Conservation (phyloP, 2,329 filamentous ascomycete genomes). For the Penicillium sp. region DNA sequence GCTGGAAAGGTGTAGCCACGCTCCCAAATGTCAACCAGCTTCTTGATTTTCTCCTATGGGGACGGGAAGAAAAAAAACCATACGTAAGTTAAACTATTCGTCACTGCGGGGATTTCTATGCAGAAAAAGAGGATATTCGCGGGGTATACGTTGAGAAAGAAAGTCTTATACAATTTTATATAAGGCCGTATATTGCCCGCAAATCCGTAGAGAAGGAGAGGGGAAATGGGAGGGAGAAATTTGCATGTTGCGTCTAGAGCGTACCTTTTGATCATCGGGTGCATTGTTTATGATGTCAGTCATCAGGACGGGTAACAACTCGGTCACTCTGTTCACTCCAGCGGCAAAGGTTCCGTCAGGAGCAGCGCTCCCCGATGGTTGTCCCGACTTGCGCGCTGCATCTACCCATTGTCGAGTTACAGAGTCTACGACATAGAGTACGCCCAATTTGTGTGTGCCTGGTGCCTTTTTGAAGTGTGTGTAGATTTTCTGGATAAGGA, state of each 20-base stretch:
- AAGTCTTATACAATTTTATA: slow-evolving; percentile 26
- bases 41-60: slow-evolving; percentile 87
- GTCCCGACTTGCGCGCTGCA: slow-evolving; percentile 83
- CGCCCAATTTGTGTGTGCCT: slow-evolving; percentile 94
- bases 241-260: slow-evolving; percentile 53
- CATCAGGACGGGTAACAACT: slow-evolving; percentile 91
- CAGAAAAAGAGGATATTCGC: slow-evolving; percentile 26
- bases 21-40: slow-evolving; percentile 97
- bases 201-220: slow-evolving; percentile 21
- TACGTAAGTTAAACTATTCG: slow-evolving; percentile 56
- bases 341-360: slow-evolving; percentile 92
- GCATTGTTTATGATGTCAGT: slow-evolving; percentile 89
- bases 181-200: slow-evolving; percentile 32
- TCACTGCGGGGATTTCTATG: slow-evolving; percentile 32
- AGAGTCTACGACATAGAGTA: slow-evolving; percentile 99
- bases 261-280: slow-evolving; percentile 96
- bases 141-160: slow-evolving; percentile 32
- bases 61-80: slow-evolving; percentile 37
- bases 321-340: slow-evolving; percentile 94
- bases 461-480: slow-evolving; percentile 96
- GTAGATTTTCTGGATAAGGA: slow-evolving; percentile 94
- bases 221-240: slow-evolving; percentile 30
- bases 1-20: slow-evolving; percentile 89
- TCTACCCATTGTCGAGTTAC: slow-evolving; percentile 99
- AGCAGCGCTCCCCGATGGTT: slow-evolving; percentile 78